Evolutionary conservation across 140 eudicot species (phyloP), one percentile per base, ranked within the genome.

Genomic region (Cichorium intybus): DNA sequence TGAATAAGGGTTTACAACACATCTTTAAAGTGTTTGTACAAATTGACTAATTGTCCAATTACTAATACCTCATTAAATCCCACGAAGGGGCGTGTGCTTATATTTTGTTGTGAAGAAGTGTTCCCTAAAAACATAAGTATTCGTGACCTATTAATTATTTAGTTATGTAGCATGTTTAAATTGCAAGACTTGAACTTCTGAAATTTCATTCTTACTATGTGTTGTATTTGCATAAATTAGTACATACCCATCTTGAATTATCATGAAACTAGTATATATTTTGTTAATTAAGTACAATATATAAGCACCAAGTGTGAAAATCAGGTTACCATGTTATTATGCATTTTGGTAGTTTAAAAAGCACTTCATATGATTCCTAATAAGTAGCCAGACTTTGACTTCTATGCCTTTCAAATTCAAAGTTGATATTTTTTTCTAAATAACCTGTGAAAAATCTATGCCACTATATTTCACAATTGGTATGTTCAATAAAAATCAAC

Each of bases 281-380:
- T 18, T 64, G 28, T 21, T 64, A 27, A 15, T 6, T 14, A 9
- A 17, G 22, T 60, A 41, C 67, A 39, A 22, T 22, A 56, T 52
- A 22, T 23, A 52, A 52, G 33, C 29, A 52, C 58, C 58, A 22
- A 11, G 58, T 52, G 22, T 52, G 58, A 34, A 58, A 22, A 37
- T 61, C 54, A 61, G 54, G 53, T 61, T 41, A 29, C 49, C 10
- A 48, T 48, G 47, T 64, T 63, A 47, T 65, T 50, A 11, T 24
- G 41, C 16, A 31, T 50, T 50, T 31, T 22, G 24, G 26, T 18
- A 22, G 4, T 16, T 21, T 21, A 60, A 55, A 47, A 24, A 27
- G 61, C 39, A 21, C 49, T 59, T 29, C 47, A 26, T 58, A 21
- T 33, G n/a, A 18, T 57, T 57, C 26, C 27, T 10, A 29, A 52